A percentile compares a stretch with the other conserved stretches of the same genome.
These are phyloP conservation scores for Cryptococcus jaspeensis DNA, from an alignment of 1,284 basidiomycete genomes.

Conservation along the genomic window DNA sequence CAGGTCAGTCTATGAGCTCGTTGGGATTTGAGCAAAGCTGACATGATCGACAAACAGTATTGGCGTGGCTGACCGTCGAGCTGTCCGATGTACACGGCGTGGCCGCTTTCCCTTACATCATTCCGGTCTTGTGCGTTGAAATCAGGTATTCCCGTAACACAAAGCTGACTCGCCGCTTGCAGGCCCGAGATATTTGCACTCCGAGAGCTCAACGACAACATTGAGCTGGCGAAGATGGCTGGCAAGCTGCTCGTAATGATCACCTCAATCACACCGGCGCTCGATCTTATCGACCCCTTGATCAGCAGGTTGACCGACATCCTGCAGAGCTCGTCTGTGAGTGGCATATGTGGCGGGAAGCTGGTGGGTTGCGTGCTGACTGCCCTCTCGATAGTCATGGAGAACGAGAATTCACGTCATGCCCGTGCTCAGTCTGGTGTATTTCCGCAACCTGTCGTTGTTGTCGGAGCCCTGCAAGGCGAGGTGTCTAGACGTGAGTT, in stretches of 20 bases:
- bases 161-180: neutral
- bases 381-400: conserved; percentile 47
- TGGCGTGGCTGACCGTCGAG: conserved; percentile 72
- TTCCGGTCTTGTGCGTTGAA: conserved; percentile 73
- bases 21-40: neutral
- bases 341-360: too few species aligned
- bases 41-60: conserved; percentile 52
- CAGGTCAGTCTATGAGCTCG: conserved; percentile 27
- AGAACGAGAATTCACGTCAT: conserved; percentile 55
- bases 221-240: conserved; percentile 51
- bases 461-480: conserved; percentile 66
- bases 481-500: conserved; percentile 68
- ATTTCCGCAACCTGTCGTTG: conserved; percentile 66
- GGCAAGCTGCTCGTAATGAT: conserved; percentile 51
- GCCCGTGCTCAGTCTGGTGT: conserved; percentile 51
- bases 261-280: conserved; percentile 53
- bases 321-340: conserved; percentile 48
- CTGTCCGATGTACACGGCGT: conserved; percentile 72
- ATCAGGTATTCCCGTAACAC: neutral
- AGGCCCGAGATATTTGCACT: conserved; percentile 52
- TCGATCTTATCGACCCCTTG: conserved; percentile 52
- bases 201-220: conserved; percentile 51
- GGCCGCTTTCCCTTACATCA: conserved; percentile 70
- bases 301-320: conserved; percentile 50
- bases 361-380: neutral